Evolutionary conservation across 2,329 filamentous ascomycete species (phyloP), one percentile per base, ranked within the genome.

Genomic region (Cadophora gregata): DNA sequence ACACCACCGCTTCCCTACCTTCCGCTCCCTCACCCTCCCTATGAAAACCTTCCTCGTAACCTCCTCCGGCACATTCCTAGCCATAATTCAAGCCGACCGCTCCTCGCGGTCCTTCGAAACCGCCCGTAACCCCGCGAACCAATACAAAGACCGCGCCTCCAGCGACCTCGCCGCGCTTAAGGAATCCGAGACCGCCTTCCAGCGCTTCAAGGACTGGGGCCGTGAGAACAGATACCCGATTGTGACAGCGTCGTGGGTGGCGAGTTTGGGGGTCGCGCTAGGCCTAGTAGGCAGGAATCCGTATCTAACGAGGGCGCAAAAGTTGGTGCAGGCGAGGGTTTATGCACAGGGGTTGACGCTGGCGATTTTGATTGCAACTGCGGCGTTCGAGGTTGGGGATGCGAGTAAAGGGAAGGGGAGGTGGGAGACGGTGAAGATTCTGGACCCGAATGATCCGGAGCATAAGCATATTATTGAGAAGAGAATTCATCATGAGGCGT

Each of bases 41-140:
- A 93, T 99, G 85, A 92, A 93, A 73, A 85, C 93, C 63, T 99
- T 98, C 86, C 88, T 98, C 70, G 86, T 96, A 71, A 90, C 92
- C 53, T 97, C 93, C 9, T 79, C 88, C 14, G 89, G 87, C 58
- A 97, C 96, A 4, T 97, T 97, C 77, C 85, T 88, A 70, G 90
- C 93, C 82, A 97, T 99, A 80, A 88, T 97, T 77, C 85, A 89
- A 68, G 96, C 96, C 71, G 96, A 99, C 77, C 83, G 85, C 70
- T 85, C 85, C 72, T 91, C 88, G 75, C 90, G 92, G 73, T 76
- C 77, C 66, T 97, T 86, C 84, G 93, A 97, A 81, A 83, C 75
- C 79, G 66, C 81, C 80, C 79, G 75, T 16, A 71, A 76, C 21
- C 73, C 73, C 6, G 55, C 65, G 16, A 65, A 71, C 6, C 67